Base-by-base conservation (phyloP, 2,329 filamentous ascomycete species). In the Lasiodiplodia theobromae region DNA sequence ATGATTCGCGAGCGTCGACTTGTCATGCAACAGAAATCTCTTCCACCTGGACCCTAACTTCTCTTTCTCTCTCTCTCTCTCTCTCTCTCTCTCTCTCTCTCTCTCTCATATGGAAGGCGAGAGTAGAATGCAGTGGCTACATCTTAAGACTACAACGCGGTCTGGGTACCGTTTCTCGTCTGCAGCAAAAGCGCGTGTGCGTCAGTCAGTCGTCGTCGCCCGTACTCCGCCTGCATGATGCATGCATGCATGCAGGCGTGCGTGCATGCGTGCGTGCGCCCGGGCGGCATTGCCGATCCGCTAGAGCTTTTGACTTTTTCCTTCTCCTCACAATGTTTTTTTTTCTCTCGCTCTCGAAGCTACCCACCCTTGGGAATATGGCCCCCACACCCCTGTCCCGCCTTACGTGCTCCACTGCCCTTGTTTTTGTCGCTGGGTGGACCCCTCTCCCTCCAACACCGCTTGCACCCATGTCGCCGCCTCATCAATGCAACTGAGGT, bases 221-320 rank as follows among this genome's bases (percentile, higher is more conserved):
- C 44, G 28, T 44, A 18, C 62, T 47, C 47, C 60, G 63, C 63
- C 49, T 66, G 63, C 63, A 66, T 54, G 63, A 66, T 56, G 60
- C 60, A 58, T 38, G 56, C 56, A 37, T 53, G 49, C 51, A 40
- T 18, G 56, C 56, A 53, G 23, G 53, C 53, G 21, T 57, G 54
- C 53, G 31, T 44, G 40, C 40, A 18, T 44, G 40, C 44, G 44
- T 47, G 44, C 44, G 44, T 47, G 44, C 44, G 44, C n/a, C 51
- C 49, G 51, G 63, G 47, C 63, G 63, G 63, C 63, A 66, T 56
- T 66, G 63, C 63, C 63, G 63, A 66, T 66, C 62, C 44, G 49
- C 57, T 53, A 25, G 25, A 25, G 11, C 23, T 31, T 53, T 53
- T 53, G 23, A 28, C 12, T 18, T 28, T 52, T 53, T 31, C 44